Conservation (phyloP, 2,329 filamentous ascomycete species). For the Blumeria hordei region DNA sequence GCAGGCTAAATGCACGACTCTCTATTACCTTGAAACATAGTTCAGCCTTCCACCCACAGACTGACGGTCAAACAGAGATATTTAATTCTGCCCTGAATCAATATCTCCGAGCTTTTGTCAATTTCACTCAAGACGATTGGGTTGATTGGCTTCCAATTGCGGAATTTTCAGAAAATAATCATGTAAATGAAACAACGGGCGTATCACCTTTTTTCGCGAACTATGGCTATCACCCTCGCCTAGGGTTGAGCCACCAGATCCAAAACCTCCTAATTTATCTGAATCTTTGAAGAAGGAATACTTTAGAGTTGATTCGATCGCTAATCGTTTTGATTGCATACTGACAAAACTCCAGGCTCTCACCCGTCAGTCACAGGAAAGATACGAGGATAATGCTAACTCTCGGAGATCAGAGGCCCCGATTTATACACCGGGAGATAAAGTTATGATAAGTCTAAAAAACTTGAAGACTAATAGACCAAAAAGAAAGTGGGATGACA, state of each 20-base stretch:
- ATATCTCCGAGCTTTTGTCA: conserved; percentile 4
- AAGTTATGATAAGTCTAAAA: too few species aligned
- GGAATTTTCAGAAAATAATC: conserved; percentile 6
- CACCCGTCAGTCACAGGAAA: background rate
- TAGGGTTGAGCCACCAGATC: background rate
- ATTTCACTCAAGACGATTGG: conserved; percentile 1
- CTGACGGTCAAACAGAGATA: conserved; percentile 5
- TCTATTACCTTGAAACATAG: background rate
- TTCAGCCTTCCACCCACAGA: conserved; percentile 3
- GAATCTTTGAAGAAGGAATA: background rate
- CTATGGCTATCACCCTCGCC: conserved; percentile 2
- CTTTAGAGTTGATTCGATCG: background rate
- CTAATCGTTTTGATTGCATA: too few species aligned
- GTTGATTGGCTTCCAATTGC: conserved; percentile 2
- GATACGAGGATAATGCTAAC: background rate
- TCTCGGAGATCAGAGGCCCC: background rate
- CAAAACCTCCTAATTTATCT: background rate
- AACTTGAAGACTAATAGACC: too few species aligned
- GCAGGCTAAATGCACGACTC: background rate
- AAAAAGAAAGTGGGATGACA: too few species aligned
- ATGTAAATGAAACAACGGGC: background rate
- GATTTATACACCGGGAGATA: background rate
- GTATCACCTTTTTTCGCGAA: conserved; percentile 5
- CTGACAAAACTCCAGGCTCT: background rate
- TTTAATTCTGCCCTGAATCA: conserved; percentile 2